Evolutionary conservation across 331 rosid genomes (phyloP).

Genomic region (Dryas integrifolia): DNA sequence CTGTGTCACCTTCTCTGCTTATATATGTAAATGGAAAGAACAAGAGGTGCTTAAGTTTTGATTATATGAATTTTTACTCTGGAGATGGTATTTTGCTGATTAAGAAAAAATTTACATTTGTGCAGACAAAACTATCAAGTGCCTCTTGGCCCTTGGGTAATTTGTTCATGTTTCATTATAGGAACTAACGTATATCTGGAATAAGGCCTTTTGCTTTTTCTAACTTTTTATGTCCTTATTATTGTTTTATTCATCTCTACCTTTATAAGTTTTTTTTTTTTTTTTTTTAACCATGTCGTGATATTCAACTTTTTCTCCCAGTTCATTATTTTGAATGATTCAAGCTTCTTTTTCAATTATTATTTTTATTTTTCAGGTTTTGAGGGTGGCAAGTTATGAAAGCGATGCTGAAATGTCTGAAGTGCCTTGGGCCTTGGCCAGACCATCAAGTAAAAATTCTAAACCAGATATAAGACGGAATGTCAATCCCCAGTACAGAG

Average conservation of each 20-base stretch:
- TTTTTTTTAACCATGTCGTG: background rate
- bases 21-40: background rate
- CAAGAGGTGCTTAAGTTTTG: background rate
- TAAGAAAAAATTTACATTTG: background rate
- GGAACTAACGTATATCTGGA: background rate
- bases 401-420: slow-evolving; percentile 76
- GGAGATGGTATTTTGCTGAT: background rate
- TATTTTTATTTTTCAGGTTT: slow-evolving; percentile 39
- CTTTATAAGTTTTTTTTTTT: background rate
- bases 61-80: background rate
- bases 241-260: background rate
- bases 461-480: slow-evolving; percentile 67
- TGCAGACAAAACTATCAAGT: background rate
- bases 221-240: background rate
- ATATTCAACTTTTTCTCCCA: slow-evolving; percentile 1
- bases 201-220: slow-evolving; percentile 1
- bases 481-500: slow-evolving; percentile 77
- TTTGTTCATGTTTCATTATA: background rate
- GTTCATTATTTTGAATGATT: background rate
- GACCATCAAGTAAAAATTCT: slow-evolving; percentile 56
- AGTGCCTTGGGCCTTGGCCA: slow-evolving; percentile 87
- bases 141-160: background rate
- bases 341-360: background rate
- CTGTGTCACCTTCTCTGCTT: background rate
- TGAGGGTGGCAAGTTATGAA: slow-evolving; percentile 70